Base-by-base conservation (phyloP, 768 basidiomycete genomes). In the Lyophyllum decastes region DNA sequence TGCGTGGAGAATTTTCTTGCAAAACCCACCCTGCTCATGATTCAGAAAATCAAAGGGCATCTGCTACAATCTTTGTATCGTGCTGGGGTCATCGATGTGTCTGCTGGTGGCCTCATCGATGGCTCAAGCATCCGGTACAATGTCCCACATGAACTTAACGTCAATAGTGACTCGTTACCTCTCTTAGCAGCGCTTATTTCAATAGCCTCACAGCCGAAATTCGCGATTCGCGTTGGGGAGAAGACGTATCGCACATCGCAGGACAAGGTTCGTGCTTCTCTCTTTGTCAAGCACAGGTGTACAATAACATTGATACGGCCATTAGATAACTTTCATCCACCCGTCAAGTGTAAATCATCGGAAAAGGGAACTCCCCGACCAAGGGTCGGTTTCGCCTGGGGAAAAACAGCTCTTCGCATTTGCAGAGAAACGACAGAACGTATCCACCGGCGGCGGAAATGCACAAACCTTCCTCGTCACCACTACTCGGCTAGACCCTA, bases 201-300 rank as follows among this genome's bases (percentile, higher is more conserved):
- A 10, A 83, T 92, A 51, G 93, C 92, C 0, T 85, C 84, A 1
- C 93, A 95, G 65, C 95, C 95, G 22, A 95, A 95, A 70, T 96
- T 95, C 70, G 94, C 90, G 2, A 82, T 96, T 52, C 78, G 89
- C 51, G 85, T 83, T 6, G 82, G 86, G 1, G 87, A 88, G 44
- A 85, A 78, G 68, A 79, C 78, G 6, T 83, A 84, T 58, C 80
- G 93, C 44, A 96, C 95, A 2, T 78, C 84, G 16, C 83, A 85
- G 54, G 95, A 97, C 67, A 95, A 91, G 84, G 95, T 94, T 59
- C 27, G 79, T 61, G 41, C 52, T 49, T 19, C 52, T 49, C 21
- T 34, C 19, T 25, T 38, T 27, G 17, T 54, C 53, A 10, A 35
- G 11, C 4, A 7, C 34, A 38, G 19, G 10, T 22, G 12, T 24